Evolutionary conservation across 306 rosid species (phyloP), one percentile per base, ranked within the genome.

Genomic region (Lagenaria siceraria): DNA sequence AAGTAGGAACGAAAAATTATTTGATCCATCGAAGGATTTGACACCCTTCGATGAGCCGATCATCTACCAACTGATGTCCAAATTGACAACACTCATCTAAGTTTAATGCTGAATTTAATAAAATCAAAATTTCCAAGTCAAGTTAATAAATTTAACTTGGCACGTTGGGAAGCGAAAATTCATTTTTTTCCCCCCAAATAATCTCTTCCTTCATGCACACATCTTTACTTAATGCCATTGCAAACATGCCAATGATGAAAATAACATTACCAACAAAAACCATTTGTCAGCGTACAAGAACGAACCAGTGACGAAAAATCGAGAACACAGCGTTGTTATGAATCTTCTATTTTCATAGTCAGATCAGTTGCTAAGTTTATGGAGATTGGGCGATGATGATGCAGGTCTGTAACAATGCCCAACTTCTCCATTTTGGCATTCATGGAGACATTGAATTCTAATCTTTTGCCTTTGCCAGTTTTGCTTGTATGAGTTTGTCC

Each of bases 401-500:
- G 29, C 43, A 31, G 48, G 48, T 73, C 62, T 17, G 19, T 51
- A 48, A 49, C 35, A 46, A 25, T 25, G n/a, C n/a, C 19, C 7
- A 51, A 38, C 55, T 81, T 40, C 78, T 35, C 70, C 78, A 40
- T 40, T 33, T 78, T 74, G 48, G 59, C 59, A 73, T 33, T 82
- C 65, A 86, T n/a, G 85, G 80, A 84, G 90, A 55, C 76, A 46
- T 59, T 77, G 88, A 75, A 66, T 58, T 84, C 76, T 80, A 90
- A 59, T 90, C 89, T 81, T 66, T 83, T 38, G 87, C 79, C 80
- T 89, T 91, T 18, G 87, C 87, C 90, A 90, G 80, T 87, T 95
- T 95, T 14, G 92, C 86, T 79, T 85, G 96, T 89, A 88, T 80
- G 69, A 92, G 98, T 80, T 84, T 92, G 87, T 92, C 97, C 80